phyloP scores from a whole-genome alignment of 768 basidiomycete genomes.

The Rhodotorula paludigena region DNA sequence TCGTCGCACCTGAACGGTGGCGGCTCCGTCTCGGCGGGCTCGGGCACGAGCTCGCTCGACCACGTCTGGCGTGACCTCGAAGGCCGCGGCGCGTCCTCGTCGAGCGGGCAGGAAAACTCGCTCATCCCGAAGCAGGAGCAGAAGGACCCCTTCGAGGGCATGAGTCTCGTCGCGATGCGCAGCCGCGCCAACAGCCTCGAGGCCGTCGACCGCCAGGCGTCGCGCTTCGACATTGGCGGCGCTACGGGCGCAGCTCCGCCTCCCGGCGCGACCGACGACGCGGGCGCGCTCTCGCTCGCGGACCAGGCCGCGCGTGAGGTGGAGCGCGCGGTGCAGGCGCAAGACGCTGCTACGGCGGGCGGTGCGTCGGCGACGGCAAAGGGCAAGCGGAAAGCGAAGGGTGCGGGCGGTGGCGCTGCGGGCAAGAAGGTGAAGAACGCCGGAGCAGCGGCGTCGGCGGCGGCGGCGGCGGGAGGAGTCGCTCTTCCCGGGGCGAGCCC shows the following conservation, averaged over 20 bases:
- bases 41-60: constrained; percentile 1
- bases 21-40: neutral
- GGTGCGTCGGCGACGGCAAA: neutral
- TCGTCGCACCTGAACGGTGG: neutral
- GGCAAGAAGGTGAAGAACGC: constrained; percentile 29
- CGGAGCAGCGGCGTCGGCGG: neutral
- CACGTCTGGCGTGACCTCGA: constrained; percentile 3
- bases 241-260: neutral
- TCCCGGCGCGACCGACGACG: neutral
- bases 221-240: constrained; percentile 3
- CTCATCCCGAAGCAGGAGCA: neutral
- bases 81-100: neutral
- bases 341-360: neutral
- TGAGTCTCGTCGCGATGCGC: constrained; percentile 29
- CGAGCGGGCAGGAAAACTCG: neutral
- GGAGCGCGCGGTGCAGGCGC: neutral
- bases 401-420: neutral
- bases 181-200: constrained; percentile 34
- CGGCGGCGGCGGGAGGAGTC: neutral
- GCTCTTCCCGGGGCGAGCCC: too few species aligned
- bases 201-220: constrained; percentile 28
- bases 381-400: constrained; percentile 21
- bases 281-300: neutral
- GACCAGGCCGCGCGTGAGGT: constrained; percentile 19
- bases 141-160: constrained; percentile 36